Percentiles rank a stretch among this genome's conserved stretches.
These are phyloP conservation scores for Amaranthus hypochondriacus DNA, from an alignment of 148 eudicot species.

Conservation along the genomic window DNA sequence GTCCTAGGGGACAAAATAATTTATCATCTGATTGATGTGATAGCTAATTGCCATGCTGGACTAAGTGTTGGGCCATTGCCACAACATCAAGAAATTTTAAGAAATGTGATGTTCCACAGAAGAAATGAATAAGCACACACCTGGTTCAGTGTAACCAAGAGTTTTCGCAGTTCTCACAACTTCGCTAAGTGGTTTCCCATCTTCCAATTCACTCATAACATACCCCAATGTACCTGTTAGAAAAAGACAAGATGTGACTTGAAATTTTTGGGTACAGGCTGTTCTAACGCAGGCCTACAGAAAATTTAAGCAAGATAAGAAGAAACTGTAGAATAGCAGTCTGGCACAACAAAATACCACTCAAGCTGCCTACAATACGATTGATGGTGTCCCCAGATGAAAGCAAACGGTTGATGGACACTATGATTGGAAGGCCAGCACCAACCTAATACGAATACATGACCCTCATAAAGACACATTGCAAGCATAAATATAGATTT, in stretches of 20 bases:
- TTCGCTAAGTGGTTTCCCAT: conserved; percentile 82
- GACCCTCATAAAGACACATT: not conserved
- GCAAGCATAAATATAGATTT: not conserved
- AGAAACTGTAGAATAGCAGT: conserved; percentile 2
- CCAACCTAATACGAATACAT: conserved; percentile 65
- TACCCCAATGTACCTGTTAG: conserved; percentile 83
- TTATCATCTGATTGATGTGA: not conserved
- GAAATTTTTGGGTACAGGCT: not conserved
- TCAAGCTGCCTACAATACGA: conserved; percentile 82
- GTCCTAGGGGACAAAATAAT: not conserved
- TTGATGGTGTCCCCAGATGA: conserved; percentile 76
- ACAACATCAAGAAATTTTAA: not conserved
- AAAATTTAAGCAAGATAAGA: not conserved
- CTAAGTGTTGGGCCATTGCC: not conserved
- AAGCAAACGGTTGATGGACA: conserved; percentile 73
- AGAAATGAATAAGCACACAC: conserved; percentile 26
- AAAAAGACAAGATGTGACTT: conserved; percentile 1
- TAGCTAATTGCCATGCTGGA: not conserved
- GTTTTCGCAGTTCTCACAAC: conserved; percentile 83
- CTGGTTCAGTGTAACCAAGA: conserved; percentile 99
- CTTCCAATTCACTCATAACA: conserved; percentile 94
- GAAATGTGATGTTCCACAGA: not conserved
- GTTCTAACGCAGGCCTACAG: not conserved
- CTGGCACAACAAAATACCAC: conserved; percentile 44
- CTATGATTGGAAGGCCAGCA: conserved; percentile 92